Base-by-base conservation (phyloP, 2,329 filamentous ascomycete species). In the Neofusicoccum cordaticola region DNA sequence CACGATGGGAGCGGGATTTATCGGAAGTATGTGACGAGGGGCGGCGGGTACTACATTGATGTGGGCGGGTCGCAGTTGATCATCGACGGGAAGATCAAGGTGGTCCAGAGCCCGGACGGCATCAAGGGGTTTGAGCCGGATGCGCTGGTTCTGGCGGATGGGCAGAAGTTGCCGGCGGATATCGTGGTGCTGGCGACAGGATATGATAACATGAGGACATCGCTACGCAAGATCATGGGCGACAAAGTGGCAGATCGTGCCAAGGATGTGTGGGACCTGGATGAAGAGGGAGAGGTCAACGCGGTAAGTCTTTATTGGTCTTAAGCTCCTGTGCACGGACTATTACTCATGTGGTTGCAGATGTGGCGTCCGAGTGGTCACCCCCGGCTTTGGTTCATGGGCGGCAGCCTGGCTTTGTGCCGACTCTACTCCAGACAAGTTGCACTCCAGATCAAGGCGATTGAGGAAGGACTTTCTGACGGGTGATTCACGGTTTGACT, bases 1-100 rank as follows among this genome's bases (percentile, higher is more conserved):
- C 83, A 85, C 0, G 82, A 87, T 63, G 82, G 79, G 1, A 78
- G 82, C 0, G 88, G 88, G 0, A 78, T 90, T 1, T 81, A 86
- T 64, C 74, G 84, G 61, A 89, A 89, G 73, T 90, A 89, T 70
- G 81, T 88, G 67, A 85, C 88, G 68, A 82, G 85, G 2, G 87
- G 87, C 1, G 88, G 88, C 0, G 88, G 88, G 0, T 90, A 90
- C 71, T 90, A 90, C 74, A 88, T 90, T 67, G 86, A 91, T 66
- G 86, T 90, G 1, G 88, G 88, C 0, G 85, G 83, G 0, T 85
- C 84, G 0, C 75, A 85, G 69, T 79, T 90, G 34, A 88, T 91
- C 64, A 79, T 80, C 1, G 84, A 88, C 13, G 86, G 88, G 0
- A 86, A 85, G 71, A 85, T 91, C 72, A 86, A 85, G 68, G 78